Evolutionary conservation across 169 alveolate genomes (phyloP).

Genomic region (Amoebophrya sp.): DNA sequence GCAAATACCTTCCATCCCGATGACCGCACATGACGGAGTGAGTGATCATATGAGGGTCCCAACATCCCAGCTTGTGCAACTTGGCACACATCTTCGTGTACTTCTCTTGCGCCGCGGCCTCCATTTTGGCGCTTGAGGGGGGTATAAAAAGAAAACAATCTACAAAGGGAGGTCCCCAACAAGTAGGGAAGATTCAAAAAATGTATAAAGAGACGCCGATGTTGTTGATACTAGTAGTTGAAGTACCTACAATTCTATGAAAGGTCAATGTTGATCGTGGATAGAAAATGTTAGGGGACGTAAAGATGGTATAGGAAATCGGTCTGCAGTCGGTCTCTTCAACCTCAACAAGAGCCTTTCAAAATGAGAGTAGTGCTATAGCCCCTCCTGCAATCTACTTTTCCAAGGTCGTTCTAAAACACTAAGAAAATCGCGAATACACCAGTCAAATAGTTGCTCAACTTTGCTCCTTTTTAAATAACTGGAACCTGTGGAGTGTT

Average conservation of each 20-base stretch:
- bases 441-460: no score
- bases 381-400: no score
- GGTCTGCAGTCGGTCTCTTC: no score
- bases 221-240: not conserved
- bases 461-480: no score
- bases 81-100: constrained; percentile 13
- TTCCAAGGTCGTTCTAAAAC: no score
- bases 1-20: not conserved
- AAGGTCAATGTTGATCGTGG: not conserved
- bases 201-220: not conserved
- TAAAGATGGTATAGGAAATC: no score
- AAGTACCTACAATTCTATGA: not conserved
- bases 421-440: no score
- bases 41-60: constrained; percentile 3
- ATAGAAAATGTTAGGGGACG: no score
- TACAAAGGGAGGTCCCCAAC: not conserved
- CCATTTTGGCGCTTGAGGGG: not conserved
- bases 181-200: not conserved
- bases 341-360: no score
- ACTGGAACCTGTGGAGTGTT: no score
- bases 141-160: not conserved
- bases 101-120: not conserved
- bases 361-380: no score
- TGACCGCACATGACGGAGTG: not conserved
- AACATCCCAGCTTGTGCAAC: constrained; percentile 20